Evolutionary conservation across 1,284 basidiomycete genomes (phyloP).

Genomic region (Chondrostereum purpureum): DNA sequence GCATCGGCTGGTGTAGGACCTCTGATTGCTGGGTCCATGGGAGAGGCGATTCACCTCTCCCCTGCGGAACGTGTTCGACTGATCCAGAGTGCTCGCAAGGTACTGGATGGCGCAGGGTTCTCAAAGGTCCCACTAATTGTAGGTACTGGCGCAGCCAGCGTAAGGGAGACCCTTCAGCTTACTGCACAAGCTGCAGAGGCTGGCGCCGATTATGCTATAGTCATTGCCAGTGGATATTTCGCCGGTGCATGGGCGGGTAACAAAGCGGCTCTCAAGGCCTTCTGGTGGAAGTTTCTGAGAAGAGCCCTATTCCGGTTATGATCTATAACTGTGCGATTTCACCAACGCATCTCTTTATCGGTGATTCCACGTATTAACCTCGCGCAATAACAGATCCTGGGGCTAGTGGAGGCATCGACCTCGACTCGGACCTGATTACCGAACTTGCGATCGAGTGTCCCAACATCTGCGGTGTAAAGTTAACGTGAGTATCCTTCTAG

Average conservation of each 20-base stretch:
- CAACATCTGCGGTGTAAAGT: conserved; percentile 79
- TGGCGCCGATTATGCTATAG: conserved; percentile 81
- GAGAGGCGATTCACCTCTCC: conserved; percentile 77
- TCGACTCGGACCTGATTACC: conserved; percentile 80
- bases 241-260: conserved; percentile 62
- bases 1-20: conserved; percentile 72
- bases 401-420: conserved; percentile 77
- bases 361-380: conserved; percentile 7
- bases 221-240: conserved; percentile 84
- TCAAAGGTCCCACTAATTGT: conserved; percentile 64
- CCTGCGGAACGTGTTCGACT: conserved; percentile 65
- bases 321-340: conserved; percentile 77
- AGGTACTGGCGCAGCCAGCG: conserved; percentile 79
- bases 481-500: conserved; percentile 53
- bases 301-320: conserved; percentile 81
- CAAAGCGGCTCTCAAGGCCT: conserved; percentile 67
- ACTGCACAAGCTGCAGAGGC: conserved; percentile 70
- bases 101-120: conserved; percentile 64
- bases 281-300: conserved; percentile 72
- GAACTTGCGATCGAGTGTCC: conserved; percentile 70
- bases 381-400: conserved; percentile 54
- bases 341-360: conserved; percentile 1
- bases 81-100: conserved; percentile 65
- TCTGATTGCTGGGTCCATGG: conserved; percentile 78
- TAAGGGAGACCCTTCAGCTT: conserved; percentile 73